Evolutionary conservation across 371 early-diverging fungal genomes (phyloP).

Genomic region (Mucor plumbeus): DNA sequence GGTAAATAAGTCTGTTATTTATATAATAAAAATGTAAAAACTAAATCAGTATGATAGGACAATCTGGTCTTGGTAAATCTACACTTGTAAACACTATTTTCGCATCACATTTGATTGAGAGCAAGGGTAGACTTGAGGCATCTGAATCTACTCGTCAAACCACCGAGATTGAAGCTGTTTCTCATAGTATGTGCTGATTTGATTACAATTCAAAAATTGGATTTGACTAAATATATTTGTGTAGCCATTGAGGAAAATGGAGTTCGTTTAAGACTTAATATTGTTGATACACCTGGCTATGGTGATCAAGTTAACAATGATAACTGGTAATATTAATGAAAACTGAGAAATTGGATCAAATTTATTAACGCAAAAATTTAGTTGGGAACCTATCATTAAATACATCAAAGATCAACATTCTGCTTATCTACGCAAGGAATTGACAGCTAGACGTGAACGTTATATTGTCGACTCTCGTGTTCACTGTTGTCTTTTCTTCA

Average conservation of each 20-base stretch:
- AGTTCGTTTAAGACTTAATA: slow-evolving; percentile 82
- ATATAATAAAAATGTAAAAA: neutral
- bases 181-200: slow-evolving; percentile 62
- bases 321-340: slow-evolving; percentile 63
- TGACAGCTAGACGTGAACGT: slow-evolving; percentile 84
- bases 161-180: slow-evolving; percentile 82
- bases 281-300: slow-evolving; percentile 84
- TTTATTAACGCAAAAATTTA: slow-evolving; percentile 21
- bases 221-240: slow-evolving; percentile 4
- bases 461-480: slow-evolving; percentile 85
- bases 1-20: slow-evolving; percentile 50
- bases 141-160: slow-evolving; percentile 82
- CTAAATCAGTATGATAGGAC: slow-evolving; percentile 58
- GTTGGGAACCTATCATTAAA: slow-evolving; percentile 89
- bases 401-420: slow-evolving; percentile 94
- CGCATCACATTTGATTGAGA: slow-evolving; percentile 84
- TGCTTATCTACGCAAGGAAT: slow-evolving; percentile 86
- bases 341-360: neutral
- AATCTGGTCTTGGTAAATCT: slow-evolving; percentile 98
- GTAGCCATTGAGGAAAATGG: slow-evolving; percentile 84
- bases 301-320: slow-evolving; percentile 90
- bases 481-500: slow-evolving; percentile 83
- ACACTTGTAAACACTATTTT: slow-evolving; percentile 98
- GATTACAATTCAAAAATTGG: neutral
- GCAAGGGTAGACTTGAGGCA: slow-evolving; percentile 77